Percentiles rank a stretch among this genome's conserved stretches.
phyloP scores from a whole-genome alignment of 495 filamentous ascomycete genomes.

The Collariella sp. region DNA sequence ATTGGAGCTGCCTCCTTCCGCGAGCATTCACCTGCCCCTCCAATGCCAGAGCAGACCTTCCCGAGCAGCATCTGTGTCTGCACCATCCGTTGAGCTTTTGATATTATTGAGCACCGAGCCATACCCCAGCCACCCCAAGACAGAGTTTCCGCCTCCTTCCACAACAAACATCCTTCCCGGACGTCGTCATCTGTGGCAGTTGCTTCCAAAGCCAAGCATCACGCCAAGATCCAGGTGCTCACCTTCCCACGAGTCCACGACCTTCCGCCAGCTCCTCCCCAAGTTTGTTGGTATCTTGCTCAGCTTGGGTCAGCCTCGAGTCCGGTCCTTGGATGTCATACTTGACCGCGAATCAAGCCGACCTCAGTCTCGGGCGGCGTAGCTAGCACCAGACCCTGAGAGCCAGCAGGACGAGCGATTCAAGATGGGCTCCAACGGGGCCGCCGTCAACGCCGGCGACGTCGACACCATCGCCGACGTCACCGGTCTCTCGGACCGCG shows the following conservation, averaged over 20 bases:
- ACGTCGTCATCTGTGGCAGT: too few relatives aligned
- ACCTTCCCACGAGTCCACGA: too few relatives aligned
- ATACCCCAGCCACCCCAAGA: too few relatives aligned
- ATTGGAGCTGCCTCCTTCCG: too few relatives aligned
- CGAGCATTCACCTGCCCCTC: too few relatives aligned
- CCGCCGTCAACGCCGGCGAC: not conserved
- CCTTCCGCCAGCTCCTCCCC: not conserved
- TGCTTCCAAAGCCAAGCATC: not conserved
- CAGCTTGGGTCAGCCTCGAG: not conserved
- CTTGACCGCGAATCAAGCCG: not conserved
- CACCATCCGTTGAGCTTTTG: too few relatives aligned
- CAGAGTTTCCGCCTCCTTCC: too few relatives aligned
- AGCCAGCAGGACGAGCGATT: not conserved
- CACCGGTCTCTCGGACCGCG: conserved; percentile 8
- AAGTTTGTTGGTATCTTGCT: not conserved
- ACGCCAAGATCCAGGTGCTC: not conserved
- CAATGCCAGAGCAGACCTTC: too few relatives aligned
- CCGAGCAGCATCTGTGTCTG: too few relatives aligned
- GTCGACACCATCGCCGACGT: conserved; percentile 12
- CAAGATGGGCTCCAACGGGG: conserved; percentile 11
- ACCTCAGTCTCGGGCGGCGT: not conserved
- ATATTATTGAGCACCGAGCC: too few relatives aligned
- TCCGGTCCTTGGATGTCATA: not conserved
- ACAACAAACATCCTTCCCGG: too few relatives aligned
- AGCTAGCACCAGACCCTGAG: not conserved